Evolutionary conservation across 2,329 filamentous ascomycete genomes (phyloP), one percentile per base, ranked within the genome.

Genomic region (Beauveria scarabaeidicola): DNA sequence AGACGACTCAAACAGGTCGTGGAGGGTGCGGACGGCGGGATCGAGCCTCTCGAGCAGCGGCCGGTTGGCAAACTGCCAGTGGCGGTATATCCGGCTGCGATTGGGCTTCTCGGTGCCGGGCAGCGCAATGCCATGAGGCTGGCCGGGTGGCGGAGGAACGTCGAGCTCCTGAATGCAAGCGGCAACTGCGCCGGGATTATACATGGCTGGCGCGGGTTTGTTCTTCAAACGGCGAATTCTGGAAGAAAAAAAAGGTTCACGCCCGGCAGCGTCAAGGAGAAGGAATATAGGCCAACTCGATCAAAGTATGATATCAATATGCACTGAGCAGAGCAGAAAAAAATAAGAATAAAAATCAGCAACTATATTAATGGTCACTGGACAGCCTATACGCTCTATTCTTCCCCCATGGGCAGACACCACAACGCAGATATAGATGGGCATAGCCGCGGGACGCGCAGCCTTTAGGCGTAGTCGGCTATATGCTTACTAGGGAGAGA

Each of bases 61-160:
- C 61, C 83, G 83, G 74, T 96, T 86, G 61, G 81, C 80, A 69
- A 87, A 87, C 64, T 83, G 83, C 84, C 87, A 95, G 74, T 96
- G 88, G 63, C 94, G 85, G 75, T 97, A 97, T 64, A 95, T 75
- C 51, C 84, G 77, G 53, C 82, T 88, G 65, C 91, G 86, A 61
- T 86, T 89, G 52, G 89, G 85, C 62, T 80, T 78, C 73, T 89
- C 84, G 51, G 88, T 87, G 63, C 89, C 89, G 1, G 91, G 87
- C 21, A 99, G 68, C 13, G 90, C 77, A 15, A 96, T 78, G 50
- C 88, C 89, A 70, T 94, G 94, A 1, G 91, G 89, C 52, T 83
- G 77, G 64, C 91, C 91, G 9, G 87, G 82, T 3, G 90, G 86
- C 52, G 91, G 89, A 6, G 83, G 80, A 57, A 73, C 69, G 50